Conservation (phyloP, 192 early-diverging fungal genomes). For the Backusella westeae region DNA sequence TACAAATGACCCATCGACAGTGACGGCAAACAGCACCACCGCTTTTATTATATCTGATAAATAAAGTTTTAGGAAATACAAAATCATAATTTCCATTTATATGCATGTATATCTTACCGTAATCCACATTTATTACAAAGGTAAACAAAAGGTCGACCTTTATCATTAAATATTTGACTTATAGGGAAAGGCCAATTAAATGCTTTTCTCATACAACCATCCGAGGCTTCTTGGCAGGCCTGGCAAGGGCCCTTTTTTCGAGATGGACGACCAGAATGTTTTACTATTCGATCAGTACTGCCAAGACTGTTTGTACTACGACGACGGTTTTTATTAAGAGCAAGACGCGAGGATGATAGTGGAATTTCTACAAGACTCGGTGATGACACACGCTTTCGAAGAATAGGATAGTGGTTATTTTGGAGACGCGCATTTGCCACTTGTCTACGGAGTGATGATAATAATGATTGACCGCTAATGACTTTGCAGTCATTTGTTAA, state of each 20-base stretch:
- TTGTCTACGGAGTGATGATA: constrained; percentile 20
- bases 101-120: constrained; percentile 20
- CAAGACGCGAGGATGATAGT: background rate
- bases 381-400: background rate
- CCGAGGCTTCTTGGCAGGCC: constrained; percentile 31
- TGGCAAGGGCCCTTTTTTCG: constrained; percentile 34
- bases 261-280: constrained; percentile 11
- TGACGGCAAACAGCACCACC: constrained; percentile 27
- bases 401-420: background rate
- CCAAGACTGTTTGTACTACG: background rate
- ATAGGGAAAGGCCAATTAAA: constrained; percentile 35
- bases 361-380: constrained; percentile 4
- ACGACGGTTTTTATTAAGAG: background rate
- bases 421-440: constrained; percentile 18
- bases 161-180: constrained; percentile 14
- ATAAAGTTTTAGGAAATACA: background rate
- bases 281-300: background rate
- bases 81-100: background rate
- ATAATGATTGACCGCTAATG: constrained; percentile 23
- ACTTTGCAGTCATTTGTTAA: constrained; percentile 12
- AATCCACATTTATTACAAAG: constrained; percentile 42
- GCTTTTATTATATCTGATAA: constrained; percentile 32
- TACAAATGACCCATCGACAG: constrained; percentile 40
- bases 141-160: constrained; percentile 35
- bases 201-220: constrained; percentile 39